Base-by-base conservation (phyloP, 192 early-diverging fungal species). In the Dissophora ornata region DNA sequence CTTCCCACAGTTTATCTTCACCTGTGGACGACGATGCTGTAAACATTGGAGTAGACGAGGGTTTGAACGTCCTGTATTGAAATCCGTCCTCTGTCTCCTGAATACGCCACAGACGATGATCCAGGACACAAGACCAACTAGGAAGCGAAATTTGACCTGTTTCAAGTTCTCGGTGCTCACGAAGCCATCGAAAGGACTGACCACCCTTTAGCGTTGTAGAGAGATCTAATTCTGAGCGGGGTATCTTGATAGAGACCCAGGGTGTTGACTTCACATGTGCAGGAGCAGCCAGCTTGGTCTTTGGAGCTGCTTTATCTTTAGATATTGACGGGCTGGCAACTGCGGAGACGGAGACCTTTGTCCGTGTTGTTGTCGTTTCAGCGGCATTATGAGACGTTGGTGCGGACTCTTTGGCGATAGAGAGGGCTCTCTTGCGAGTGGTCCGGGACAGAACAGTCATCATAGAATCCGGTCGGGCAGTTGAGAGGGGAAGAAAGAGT, bases 141-240 rank as follows among this genome's bases (percentile, higher is more conserved):
- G 46, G 66, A 28, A 45, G 52, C 4, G 52, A 84, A 62, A 57
- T 79, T 75, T 47, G 80, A 81, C 91, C 91, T 93, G 60, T 93
- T 81, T 50, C 77, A 38, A 25, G 78, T 57, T 25, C 87, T 86
- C 1, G 89, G 89, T 26, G 79, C n/a, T 44, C 86, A 82, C 73
- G 57, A 13, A 62, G 64, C 97, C 97, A 99, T 1, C 93, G 87
- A 75, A 99, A 99, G 22, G 90, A 84, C 71, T 99, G 97, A 2
- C 96, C 97, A 79, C 92, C 94, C 26, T 86, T 84, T 30, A 99
- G 84, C 3, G 95, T 96, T 2, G 87, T 89, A 13, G 92, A 83
- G 6, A 97, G 83, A 18, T 90, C 85, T 11, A 98, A 82, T 57
- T 96, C 93, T 30, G 66, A 69, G 8, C 90, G 88, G 0, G 78